Conservation (phyloP, 2,329 filamentous ascomycete species). For the Emergomyces pasteurianus region DNA sequence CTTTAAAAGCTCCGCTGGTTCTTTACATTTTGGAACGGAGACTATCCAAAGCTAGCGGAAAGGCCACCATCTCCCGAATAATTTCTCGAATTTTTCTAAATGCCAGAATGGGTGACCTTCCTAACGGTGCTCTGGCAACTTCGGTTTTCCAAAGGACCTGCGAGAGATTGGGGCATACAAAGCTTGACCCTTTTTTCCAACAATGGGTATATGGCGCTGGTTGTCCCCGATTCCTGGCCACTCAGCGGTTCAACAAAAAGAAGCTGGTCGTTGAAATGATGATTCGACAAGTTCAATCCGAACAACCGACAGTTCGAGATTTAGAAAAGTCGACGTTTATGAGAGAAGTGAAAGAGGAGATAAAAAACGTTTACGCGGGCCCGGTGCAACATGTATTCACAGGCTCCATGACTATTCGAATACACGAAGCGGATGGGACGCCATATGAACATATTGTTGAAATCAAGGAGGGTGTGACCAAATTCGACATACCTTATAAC, state of each 20-base stretch:
- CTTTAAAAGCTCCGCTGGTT: conserved; percentile 78
- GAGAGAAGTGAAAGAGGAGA: conserved; percentile 70
- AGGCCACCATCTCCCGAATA: conserved; percentile 71
- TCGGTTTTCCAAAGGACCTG: conserved; percentile 70
- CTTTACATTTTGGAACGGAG: conserved; percentile 89
- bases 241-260: conserved; percentile 94
- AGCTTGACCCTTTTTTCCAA: conserved; percentile 80
- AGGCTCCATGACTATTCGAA: conserved; percentile 92
- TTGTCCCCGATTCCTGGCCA: conserved; percentile 76
- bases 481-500: conserved; percentile 94
- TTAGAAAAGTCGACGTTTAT: conserved; percentile 67
- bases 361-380: conserved; percentile 55
- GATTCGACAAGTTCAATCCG: conserved; percentile 62
- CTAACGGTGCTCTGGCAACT: conserved; percentile 57
- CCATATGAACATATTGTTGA: conserved; percentile 97
- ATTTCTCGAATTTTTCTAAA: conserved; percentile 77
- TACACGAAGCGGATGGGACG: conserved; percentile 95
- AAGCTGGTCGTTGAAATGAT: conserved; percentile 87
- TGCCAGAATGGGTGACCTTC: conserved; percentile 68
- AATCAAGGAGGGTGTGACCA: conserved; percentile 74
- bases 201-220: conserved; percentile 88
- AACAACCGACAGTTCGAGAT: conserved; percentile 43
- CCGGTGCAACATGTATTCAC: conserved; percentile 72
- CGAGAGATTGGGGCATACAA: conserved; percentile 77
- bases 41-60: conserved; percentile 75